These are phyloP conservation scores for Abortiporus biennis DNA, from an alignment of 1,284 basidiomycete genomes.

Conservation along the genomic window DNA sequence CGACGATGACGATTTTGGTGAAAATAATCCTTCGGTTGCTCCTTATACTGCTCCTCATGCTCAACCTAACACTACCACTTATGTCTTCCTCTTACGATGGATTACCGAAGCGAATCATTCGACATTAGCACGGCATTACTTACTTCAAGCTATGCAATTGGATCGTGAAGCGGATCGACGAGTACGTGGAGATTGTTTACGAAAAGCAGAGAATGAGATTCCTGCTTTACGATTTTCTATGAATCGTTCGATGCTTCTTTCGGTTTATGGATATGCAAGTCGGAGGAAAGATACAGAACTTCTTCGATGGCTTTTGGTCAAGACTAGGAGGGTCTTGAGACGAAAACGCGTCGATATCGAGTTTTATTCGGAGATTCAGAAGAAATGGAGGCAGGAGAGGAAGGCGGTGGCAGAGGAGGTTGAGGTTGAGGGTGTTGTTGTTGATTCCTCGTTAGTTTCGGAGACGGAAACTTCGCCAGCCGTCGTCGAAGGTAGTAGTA, in stretches of 20 bases:
- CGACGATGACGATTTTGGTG: slow-evolving; percentile 52
- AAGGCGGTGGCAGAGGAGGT: slow-evolving; percentile 8
- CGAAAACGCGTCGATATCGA: slow-evolving; percentile 41
- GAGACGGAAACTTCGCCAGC: slow-evolving; percentile 6
- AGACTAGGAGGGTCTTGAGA: slow-evolving; percentile 34
- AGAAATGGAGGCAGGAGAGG: slow-evolving; percentile 15
- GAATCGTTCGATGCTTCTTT: slow-evolving; percentile 46
- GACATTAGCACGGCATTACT: slow-evolving; percentile 61
- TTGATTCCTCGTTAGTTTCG: neutral
- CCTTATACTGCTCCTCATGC: slow-evolving; percentile 38
- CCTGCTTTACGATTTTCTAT: slow-evolving; percentile 44
- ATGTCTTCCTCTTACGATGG: slow-evolving; percentile 53
- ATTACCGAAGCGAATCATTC: slow-evolving; percentile 40
- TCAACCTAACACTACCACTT: slow-evolving; percentile 65
- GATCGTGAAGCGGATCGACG: slow-evolving; percentile 33
- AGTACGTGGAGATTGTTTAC: slow-evolving; percentile 15
- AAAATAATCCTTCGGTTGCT: slow-evolving; percentile 27
- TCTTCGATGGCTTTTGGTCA: slow-evolving; percentile 49
- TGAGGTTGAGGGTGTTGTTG: neutral
- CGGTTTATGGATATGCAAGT: slow-evolving; percentile 52
- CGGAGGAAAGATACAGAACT: slow-evolving; percentile 47
- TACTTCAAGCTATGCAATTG: slow-evolving; percentile 48
- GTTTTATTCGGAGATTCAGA: slow-evolving; percentile 31
- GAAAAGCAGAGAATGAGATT: slow-evolving; percentile 25
- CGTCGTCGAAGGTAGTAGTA: too few species aligned